A percentile compares a stretch with the other conserved stretches of the same genome.
Evolutionary conservation across 1,284 basidiomycete genomes (phyloP).

Genomic region (Pterulicium gracile): DNA sequence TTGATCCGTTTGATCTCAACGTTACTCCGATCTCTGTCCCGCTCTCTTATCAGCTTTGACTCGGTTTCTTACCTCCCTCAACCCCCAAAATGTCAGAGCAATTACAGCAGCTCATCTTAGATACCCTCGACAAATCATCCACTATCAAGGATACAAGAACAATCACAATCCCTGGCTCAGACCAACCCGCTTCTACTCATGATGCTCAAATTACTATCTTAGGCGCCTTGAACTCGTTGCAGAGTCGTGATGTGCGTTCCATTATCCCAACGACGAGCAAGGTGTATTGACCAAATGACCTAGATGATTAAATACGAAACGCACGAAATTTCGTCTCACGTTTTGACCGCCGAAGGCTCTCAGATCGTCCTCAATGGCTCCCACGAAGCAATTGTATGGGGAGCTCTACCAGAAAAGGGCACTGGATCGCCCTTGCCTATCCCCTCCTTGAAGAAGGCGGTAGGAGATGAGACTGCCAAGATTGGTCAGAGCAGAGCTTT

Average conservation of each 20-base stretch:
- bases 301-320: conserved; percentile 84
- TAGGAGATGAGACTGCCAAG: conserved; percentile 82
- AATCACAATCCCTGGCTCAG: conserved; percentile 58
- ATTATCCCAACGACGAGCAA: conserved; percentile 6
- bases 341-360: conserved; percentile 72
- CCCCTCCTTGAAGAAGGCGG: conserved; percentile 57
- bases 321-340: conserved; percentile 66
- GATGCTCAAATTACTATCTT: conserved; percentile 76
- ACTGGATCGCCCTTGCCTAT: conserved; percentile 55
- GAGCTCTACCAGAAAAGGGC: conserved; percentile 65
- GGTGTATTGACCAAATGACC: conserved; percentile 10
- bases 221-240: conserved; percentile 81
- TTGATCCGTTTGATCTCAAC: conserved; percentile 14
- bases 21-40: conserved; percentile 1
- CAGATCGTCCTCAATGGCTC: conserved; percentile 75
- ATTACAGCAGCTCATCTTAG: conserved; percentile 72
- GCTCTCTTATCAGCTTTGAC: conserved; percentile 7
- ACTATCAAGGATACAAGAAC: conserved; percentile 68
- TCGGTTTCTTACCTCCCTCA: conserved; percentile 4
- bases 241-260: conserved; percentile 69
- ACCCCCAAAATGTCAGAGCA: conserved; percentile 49
- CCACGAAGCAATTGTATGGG: conserved; percentile 92
- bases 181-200: conserved; percentile 44
- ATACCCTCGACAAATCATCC: conserved; percentile 50
- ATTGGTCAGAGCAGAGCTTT: conserved; percentile 92